A percentile compares a stretch with the other conserved stretches of the same genome.
Conservation (phyloP, 2,329 filamentous ascomycete species). For the Aspergillus amoenus region DNA sequence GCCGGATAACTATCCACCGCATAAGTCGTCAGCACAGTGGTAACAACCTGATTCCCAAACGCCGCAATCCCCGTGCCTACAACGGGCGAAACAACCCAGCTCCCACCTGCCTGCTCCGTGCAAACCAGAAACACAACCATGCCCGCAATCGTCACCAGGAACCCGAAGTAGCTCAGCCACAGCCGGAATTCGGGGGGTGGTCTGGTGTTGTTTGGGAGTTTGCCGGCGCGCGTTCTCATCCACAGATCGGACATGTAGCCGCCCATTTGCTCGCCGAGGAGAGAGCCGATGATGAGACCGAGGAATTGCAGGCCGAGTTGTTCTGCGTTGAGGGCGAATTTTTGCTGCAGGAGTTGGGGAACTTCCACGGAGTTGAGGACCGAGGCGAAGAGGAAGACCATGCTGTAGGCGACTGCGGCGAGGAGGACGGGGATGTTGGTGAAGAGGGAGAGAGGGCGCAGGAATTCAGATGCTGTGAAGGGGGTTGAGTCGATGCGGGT, state of each 20-base stretch:
- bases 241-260: conserved; percentile 57
- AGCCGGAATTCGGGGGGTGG: neutral
- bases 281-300: conserved; percentile 57
- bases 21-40: conserved; percentile 61
- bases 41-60: conserved; percentile 62
- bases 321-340: conserved; percentile 58
- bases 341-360: conserved; percentile 56
- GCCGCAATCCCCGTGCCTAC: conserved; percentile 55
- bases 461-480: conserved; percentile 50
- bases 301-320: conserved; percentile 62
- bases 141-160: conserved; percentile 53
- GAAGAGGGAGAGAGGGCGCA: conserved; percentile 51
- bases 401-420: conserved; percentile 55
- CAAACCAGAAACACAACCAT: conserved; percentile 59
- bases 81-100: conserved; percentile 59
- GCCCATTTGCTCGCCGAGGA: conserved; percentile 61
- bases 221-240: conserved; percentile 46
- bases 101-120: conserved; percentile 47
- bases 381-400: conserved; percentile 58
- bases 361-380: conserved; percentile 60
- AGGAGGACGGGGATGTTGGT: conserved; percentile 50
- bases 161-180: conserved; percentile 36
- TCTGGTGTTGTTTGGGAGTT: neutral
- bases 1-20: conserved; percentile 58
- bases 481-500: conserved; percentile 54